Base-by-base conservation (phyloP, 2,329 filamentous ascomycete species). In the Xylariales sp. region DNA sequence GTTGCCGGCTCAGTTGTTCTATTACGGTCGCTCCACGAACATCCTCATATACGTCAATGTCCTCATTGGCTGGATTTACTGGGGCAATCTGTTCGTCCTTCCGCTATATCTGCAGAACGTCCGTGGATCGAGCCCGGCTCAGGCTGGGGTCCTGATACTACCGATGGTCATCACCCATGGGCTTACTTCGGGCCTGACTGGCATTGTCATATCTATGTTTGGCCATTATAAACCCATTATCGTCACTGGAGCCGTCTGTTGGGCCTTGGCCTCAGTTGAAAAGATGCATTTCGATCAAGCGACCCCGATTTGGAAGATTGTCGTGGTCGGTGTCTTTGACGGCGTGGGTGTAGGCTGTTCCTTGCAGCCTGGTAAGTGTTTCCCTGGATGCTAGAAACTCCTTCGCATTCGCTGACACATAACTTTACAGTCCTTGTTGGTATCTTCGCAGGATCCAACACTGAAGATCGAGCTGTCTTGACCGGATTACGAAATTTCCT, bases 11-110 rank as follows among this genome's bases (percentile, higher is more conserved):
- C 15, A 18, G 16, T 20, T 21, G 3, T 22, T 15, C 16, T 7
- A 9, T 2, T 15, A 14, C 15, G 28, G 25, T 51, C 7, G 36
- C 36, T 53, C 51, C 20, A 45, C 31, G 10, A 25, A 40, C 14
- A 19, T 38, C 4, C 45, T 50, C 3, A 39, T 39, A 1, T 37
- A 22, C n/a, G 32, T 46, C 4, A 46, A 45, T 29, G 66, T 72
- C 49, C 54, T 74, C 32, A 69, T 73, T 49, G 70, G 73, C 51
- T 60, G 66, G 14, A 70, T 73, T 11, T 75, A 70, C 69, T 68
- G 70, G 15, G 54, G 61, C 10, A 68, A 73, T 32, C 51, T 70
- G 14, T 58, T 53, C 38, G 56, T 55, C 39, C 28, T 56, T 3
- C 53, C 53, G 14, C 46, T 54, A 15, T 58, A 56, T 38, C 50